Percentiles rank a stretch among this genome's conserved stretches.
These are phyloP conservation scores for Yarrowia keelungensis DNA, from an alignment of 805 yeast species.

Conservation along the genomic window DNA sequence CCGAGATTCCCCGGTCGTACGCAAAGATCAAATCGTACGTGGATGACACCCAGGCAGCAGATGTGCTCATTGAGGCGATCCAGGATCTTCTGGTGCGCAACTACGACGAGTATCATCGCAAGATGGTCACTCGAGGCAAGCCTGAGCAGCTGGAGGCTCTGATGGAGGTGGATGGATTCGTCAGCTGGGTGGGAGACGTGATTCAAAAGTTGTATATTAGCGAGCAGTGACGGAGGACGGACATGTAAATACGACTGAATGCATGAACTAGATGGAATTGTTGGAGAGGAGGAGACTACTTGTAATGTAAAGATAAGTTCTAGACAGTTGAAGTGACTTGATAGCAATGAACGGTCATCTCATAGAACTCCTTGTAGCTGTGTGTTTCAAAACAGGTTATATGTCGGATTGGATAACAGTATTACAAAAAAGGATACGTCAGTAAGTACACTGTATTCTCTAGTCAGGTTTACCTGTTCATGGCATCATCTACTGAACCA, in stretches of 20 bases:
- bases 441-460: no score
- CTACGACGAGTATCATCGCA: constrained; percentile 62
- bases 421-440: no score
- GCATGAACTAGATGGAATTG: not conserved
- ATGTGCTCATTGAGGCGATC: constrained; percentile 66
- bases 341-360: no score
- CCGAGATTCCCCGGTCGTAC: constrained; percentile 64
- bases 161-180: constrained; percentile 69
- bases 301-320: no score
- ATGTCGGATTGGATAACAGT: no score
- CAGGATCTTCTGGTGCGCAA: constrained; percentile 65
- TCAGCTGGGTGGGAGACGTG: constrained; percentile 56
- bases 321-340: no score
- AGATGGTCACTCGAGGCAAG: constrained; percentile 47
- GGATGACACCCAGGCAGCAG: constrained; percentile 60
- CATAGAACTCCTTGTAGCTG: no score
- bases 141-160: constrained; percentile 55
- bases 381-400: no score
- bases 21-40: constrained; percentile 62
- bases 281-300: not conserved
- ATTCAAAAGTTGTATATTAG: constrained; percentile 42
- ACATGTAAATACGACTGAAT: constrained; percentile 24
- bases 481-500: no score
- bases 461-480: no score
- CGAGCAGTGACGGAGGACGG: constrained; percentile 1